Evolutionary conservation across 306 rosid species (phyloP), one percentile per base, ranked within the genome.

Genomic region (Psophocarpus tetragonolobus): DNA sequence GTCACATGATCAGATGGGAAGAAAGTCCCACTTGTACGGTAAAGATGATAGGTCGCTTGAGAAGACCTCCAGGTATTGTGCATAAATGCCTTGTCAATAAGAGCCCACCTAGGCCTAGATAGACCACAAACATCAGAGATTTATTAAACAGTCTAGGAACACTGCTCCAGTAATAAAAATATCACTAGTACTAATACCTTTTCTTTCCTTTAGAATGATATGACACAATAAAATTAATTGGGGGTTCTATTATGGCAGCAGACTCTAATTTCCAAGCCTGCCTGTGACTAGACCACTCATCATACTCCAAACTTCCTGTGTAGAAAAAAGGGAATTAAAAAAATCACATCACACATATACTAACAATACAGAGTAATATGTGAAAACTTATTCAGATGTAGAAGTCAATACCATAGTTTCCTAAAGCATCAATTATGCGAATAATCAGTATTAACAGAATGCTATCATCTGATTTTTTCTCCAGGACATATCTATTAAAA

Each of bases 201-300:
- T 90, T 90, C 81, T 92, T 92, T 81, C 97, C 99, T 80, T 87
- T 92, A 71, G 96, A 87, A 81, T 89, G 94, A 62, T 92, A 82
- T 54, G 98, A 91, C 44, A 86, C 90, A 42, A 96, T 86, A 72
- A 91, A 96, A 87, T 96, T 96, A 68, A 90, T 80, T 1, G 98
- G 93, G 44, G 99, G 98, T 82, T 96, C 99, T 61, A 91, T 72
- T 71, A 92, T 90, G 80, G 99, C 97, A 66, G 97, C 97, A 73
- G 99, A 92, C 82, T 96, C 99, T 78, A 92, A 83, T 90, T 92
- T 96, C 99, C 99, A 96, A 77, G 99, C 87, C 88, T 92, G 99
- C 88, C 98, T 87, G 87, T 96, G 98, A 84, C 90, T 92, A 75
- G 90, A 86, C 99, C 99, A 96, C 67, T 96, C 99, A 71, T 96